A percentile compares a stretch with the other conserved stretches of the same genome.
Conservation (phyloP, 805 yeast species). For the Torulaspora delbrueckii region DNA sequence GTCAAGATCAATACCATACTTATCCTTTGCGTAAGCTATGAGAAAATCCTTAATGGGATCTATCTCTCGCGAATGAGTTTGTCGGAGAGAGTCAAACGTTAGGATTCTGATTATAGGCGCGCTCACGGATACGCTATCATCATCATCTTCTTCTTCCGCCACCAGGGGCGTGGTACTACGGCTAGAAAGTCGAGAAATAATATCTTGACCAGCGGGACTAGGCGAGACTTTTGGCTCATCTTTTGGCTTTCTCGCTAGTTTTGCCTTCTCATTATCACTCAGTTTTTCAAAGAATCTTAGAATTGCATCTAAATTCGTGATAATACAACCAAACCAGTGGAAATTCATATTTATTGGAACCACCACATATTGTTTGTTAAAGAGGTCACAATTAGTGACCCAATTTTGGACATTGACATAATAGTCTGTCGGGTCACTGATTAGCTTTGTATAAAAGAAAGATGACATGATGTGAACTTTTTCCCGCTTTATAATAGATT, state of each 20-base stretch:
- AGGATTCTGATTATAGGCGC: conserved; percentile 40
- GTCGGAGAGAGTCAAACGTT: conserved; percentile 73
- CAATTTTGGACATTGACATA: conserved; percentile 69
- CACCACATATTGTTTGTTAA: conserved; percentile 54
- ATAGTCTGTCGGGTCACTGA: conserved; percentile 39
- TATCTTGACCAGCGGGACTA: not conserved
- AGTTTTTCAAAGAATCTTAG: conserved; percentile 13
- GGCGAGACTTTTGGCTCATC: not conserved
- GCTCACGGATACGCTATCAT: conserved; percentile 18
- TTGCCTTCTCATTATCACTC: not conserved
- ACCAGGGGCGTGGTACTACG: not conserved
- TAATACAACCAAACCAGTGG: conserved; percentile 86
- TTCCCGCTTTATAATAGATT: conserved; percentile 30
- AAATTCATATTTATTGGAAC: conserved; percentile 75
- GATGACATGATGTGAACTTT: conserved; percentile 66
- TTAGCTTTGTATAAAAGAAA: conserved; percentile 70
- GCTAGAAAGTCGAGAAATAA: not conserved
- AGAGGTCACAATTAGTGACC: conserved; percentile 65
- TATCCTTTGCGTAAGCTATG: conserved; percentile 64
- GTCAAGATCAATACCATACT: conserved; percentile 45
- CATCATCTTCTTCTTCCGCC: conserved; percentile 5
- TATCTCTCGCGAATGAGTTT: conserved; percentile 47
- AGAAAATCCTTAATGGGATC: conserved; percentile 55
- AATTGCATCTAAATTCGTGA: conserved; percentile 46
- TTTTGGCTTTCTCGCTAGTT: not conserved